Percentiles rank a stretch among this genome's conserved stretches.
These are phyloP conservation scores for Lasiodiplodia theobromae DNA, from an alignment of 2,329 filamentous ascomycete genomes.

Conservation along the genomic window DNA sequence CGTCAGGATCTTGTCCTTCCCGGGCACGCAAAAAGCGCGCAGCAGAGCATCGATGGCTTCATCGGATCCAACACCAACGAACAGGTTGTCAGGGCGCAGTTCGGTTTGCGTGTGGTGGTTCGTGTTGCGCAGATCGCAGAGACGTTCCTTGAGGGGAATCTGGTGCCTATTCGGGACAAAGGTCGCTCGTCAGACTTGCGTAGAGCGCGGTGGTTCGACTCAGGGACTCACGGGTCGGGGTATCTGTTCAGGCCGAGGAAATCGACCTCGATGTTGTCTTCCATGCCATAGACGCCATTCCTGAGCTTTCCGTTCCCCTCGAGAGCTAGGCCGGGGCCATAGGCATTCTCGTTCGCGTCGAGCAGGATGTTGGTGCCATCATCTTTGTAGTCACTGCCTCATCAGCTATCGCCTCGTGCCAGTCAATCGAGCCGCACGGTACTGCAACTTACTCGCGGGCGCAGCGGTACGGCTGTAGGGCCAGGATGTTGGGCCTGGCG, in stretches of 20 bases:
- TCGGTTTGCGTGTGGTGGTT: conserved; percentile 73
- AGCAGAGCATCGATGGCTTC: conserved; percentile 96
- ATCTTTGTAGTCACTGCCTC: conserved; percentile 91
- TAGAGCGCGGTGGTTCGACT: not conserved
- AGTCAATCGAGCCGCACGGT: conserved; percentile 31
- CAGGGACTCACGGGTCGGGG: conserved; percentile 74
- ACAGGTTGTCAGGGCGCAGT: conserved; percentile 82
- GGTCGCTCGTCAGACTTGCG: not conserved
- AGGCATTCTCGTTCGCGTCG: conserved; percentile 98
- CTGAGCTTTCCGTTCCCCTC: conserved; percentile 57
- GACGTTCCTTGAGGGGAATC: conserved; percentile 79
- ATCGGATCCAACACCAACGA: conserved; percentile 94
- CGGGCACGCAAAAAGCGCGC: conserved; percentile 90
- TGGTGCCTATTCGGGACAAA: conserved; percentile 66
- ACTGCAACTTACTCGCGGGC: conserved; percentile 57
- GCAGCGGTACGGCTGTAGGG: conserved; percentile 61
- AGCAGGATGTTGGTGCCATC: conserved; percentile 95
- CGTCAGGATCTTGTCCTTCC: conserved; percentile 86
- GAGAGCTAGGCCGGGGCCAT: conserved; percentile 77
- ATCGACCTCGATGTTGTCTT: conserved; percentile 68
- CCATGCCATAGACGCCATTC: conserved; percentile 47
- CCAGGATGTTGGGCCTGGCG: conserved; percentile 60
- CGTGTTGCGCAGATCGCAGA: conserved; percentile 88
- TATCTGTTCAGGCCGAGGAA: conserved; percentile 88
- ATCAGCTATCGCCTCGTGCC: conserved; percentile 40